Evolutionary conservation across 805 yeast species (phyloP).

Genomic region (Kazachstania bromeliacearum): DNA sequence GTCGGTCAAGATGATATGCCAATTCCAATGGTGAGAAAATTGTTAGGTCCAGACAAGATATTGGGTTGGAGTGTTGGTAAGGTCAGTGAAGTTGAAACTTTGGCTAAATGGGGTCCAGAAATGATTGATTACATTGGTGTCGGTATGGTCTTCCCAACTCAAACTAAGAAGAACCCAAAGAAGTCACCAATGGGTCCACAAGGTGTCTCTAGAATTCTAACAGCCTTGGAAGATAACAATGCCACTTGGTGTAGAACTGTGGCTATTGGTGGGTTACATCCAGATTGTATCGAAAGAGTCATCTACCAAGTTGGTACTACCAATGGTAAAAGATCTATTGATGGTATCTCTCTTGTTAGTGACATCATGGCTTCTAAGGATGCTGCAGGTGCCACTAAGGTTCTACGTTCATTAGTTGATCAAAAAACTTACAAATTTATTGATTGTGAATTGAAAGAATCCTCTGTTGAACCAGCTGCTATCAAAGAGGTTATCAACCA

Average conservation of each 20-base stretch:
- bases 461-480: background rate
- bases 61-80: constrained; percentile 69
- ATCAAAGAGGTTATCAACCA: constrained; percentile 15
- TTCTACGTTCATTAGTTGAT: constrained; percentile 25
- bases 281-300: constrained; percentile 50
- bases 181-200: constrained; percentile 57
- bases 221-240: constrained; percentile 33
- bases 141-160: constrained; percentile 68
- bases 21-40: constrained; percentile 40
- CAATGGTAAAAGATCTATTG: constrained; percentile 39
- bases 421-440: constrained; percentile 11
- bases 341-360: constrained; percentile 88
- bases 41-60: constrained; percentile 67
- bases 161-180: constrained; percentile 52
- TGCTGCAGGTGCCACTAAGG: constrained; percentile 43
- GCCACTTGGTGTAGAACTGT: constrained; percentile 46
- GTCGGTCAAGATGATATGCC: constrained; percentile 88
- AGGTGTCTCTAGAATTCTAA: constrained; percentile 50
- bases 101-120: constrained; percentile 26
- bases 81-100: constrained; percentile 38
- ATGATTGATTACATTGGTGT: constrained; percentile 74
- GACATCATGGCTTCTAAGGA: constrained; percentile 61
- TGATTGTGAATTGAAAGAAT: constrained; percentile 3
- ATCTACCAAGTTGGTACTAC: constrained; percentile 38
- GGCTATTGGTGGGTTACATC: constrained; percentile 73